Base-by-base conservation (phyloP, 1,284 basidiomycete genomes). In the Ceratobasidium theobromae region DNA sequence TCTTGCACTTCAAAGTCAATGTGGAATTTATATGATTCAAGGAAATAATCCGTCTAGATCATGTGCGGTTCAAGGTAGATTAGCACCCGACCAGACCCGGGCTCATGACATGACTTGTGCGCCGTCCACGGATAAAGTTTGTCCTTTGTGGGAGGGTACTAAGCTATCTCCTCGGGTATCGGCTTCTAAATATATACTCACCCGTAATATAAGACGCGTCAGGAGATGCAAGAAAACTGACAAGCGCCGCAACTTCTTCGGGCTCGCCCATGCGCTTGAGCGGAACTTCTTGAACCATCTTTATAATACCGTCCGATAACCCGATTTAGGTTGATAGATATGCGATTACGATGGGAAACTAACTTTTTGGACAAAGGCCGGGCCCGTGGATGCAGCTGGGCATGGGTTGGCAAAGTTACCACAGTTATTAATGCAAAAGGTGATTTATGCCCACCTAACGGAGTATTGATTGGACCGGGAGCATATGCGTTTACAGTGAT, bases 171-270 rank as follows among this genome's bases (percentile, higher is more conserved):
- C 33, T 1, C 5, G 25, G 21, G 21, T 32, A 5, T 23, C 38
- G 4, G 9, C 18, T 45, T 38, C 32, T n/a, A 21, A 35, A 25
- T 53, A 8, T 23, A 38, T 21, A 28, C 71, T 35, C 16, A 71
- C 70, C 71, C 5, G 70, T 71, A 23, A 70, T 69, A 45, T 69
- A 72, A 21, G 65, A 60, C n/a, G 69, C 65, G 25, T 58, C 67
- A 32, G 69, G 65, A 30, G 69, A 70, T n/a, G 54, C 69, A 18
- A 72, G 27, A 41, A 69, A 70, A 9, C 70, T 71, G 18, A 71
- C 41, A 4, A 57, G 27, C 5, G n/a, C 53, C 16, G 53, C 53
- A 18, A 55, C 53, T 41, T 30, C 41, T 32, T 70, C 70, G 8
- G 68, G 66, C 18, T 65, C 68, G 18, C 71, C 70, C 21, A 70